These are phyloP conservation scores for Geranium brycei DNA, from an alignment of 345 rosid genomes.

Conservation along the genomic window DNA sequence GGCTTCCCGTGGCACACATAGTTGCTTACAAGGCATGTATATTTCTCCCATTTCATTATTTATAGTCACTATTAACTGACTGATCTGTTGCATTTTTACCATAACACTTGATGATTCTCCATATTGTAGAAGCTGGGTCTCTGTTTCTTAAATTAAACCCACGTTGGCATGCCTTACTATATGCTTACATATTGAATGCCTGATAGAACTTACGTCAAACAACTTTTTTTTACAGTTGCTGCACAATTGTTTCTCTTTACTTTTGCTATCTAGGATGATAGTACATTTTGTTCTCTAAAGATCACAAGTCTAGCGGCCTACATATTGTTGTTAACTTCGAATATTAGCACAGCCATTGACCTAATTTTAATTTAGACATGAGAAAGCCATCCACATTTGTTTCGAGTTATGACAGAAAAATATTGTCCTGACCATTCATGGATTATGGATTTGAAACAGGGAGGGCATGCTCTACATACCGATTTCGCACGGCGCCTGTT, in stretches of 20 bases:
- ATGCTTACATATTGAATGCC: no score
- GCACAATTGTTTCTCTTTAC: no score
- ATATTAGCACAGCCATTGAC: no score
- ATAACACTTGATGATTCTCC: neutral
- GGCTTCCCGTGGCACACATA: conserved; percentile 70
- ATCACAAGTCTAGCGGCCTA: no score
- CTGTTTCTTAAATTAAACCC: no score
- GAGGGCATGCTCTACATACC: conserved; percentile 44
- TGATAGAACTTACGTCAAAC: no score
- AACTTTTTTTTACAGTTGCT: no score
- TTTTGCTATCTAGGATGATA: no score
- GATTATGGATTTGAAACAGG: conserved; percentile 25
- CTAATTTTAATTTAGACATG: neutral
- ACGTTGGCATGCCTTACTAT: no score
- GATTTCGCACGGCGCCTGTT: conserved; percentile 30
- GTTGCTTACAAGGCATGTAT: conserved; percentile 53
- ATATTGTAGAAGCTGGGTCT: neutral
- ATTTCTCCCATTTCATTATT: neutral
- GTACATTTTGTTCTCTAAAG: no score
- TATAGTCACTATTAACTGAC: neutral
- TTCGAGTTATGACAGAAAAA: neutral
- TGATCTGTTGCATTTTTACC: neutral
- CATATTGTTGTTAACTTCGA: no score
- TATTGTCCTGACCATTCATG: conserved; percentile 1
- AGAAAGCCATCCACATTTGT: neutral